These are phyloP conservation scores for Geopyxis carbonaria DNA, from an alignment of 495 filamentous ascomycete species.

Conservation along the genomic window DNA sequence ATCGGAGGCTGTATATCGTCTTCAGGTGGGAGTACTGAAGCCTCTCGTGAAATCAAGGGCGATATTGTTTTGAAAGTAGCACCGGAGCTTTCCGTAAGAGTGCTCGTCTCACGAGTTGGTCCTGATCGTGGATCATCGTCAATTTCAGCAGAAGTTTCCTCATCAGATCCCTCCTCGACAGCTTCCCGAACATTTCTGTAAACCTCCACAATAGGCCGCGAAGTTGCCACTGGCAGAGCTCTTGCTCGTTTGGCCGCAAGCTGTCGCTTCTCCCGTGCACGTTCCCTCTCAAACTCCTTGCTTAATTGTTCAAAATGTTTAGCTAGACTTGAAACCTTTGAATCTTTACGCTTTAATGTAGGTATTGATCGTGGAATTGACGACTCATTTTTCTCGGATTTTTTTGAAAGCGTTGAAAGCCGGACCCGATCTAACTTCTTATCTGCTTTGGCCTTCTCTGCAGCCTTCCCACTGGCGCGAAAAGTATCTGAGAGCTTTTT, in stretches of 20 bases:
- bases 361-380: slow-evolving; percentile 76
- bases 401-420: slow-evolving; percentile 26
- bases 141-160: slow-evolving; percentile 36
- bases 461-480: slow-evolving; percentile 11
- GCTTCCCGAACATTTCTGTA: slow-evolving; percentile 86
- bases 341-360: slow-evolving; percentile 31
- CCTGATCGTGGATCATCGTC: too few relatives aligned
- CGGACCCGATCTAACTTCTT: slow-evolving; percentile 44
- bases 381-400: slow-evolving; percentile 34
- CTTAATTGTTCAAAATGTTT: slow-evolving; percentile 94
- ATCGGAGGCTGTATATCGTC: slow-evolving; percentile 1
- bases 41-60: slow-evolving; percentile 2
- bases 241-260: slow-evolving; percentile 64
- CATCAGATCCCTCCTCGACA: slow-evolving; percentile 56
- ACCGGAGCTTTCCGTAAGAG: slow-evolving; percentile 23
- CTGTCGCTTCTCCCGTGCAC: slow-evolving; percentile 66
- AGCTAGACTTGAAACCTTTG: slow-evolving; percentile 70
- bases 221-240: slow-evolving; percentile 77
- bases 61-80: slow-evolving; percentile 16
- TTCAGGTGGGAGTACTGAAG: not conserved
- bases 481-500: slow-evolving; percentile 16
- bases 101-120: slow-evolving; percentile 25
- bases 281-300: slow-evolving; percentile 90
- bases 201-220: slow-evolving; percentile 87
- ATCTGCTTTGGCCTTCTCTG: slow-evolving; percentile 30